These are phyloP conservation scores for Leccinum variicolor DNA, from an alignment of 768 basidiomycete genomes.

Conservation along the genomic window DNA sequence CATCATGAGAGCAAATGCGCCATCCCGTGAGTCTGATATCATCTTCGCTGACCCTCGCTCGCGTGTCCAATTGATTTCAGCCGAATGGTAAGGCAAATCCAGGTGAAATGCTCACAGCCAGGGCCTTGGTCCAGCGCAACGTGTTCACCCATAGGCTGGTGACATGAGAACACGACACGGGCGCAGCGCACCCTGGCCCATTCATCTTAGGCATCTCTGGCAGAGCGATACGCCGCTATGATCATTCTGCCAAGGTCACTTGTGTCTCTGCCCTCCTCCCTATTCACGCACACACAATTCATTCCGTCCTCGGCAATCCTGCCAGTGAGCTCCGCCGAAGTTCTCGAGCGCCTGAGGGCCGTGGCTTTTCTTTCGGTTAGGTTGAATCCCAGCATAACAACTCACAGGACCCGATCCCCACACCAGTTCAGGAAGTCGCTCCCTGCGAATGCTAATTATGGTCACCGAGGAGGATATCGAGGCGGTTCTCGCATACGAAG, in stretches of 20 bases:
- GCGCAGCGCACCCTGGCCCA: constrained; percentile 12
- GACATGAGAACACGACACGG: constrained; percentile 25
- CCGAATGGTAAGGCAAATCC: constrained; percentile 7
- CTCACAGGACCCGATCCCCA: constrained; percentile 15
- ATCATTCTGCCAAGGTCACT: constrained; percentile 11
- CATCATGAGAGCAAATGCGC: constrained; percentile 15
- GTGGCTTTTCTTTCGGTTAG: constrained; percentile 22
- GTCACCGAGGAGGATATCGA: constrained; percentile 17
- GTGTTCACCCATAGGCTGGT: constrained; percentile 11
- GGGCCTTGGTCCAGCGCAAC: constrained; percentile 8
- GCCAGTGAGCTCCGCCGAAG: constrained; percentile 2
- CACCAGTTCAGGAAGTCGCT: constrained; percentile 17
- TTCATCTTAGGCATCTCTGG: constrained; percentile 14
- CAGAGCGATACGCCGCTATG: constrained; percentile 10
- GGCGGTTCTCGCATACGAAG: constrained; percentile 15
- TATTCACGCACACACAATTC: constrained; percentile 9
- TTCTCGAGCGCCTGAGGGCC: constrained; percentile 20
- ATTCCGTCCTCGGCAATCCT: constrained; percentile 8
- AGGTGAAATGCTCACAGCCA: constrained; percentile 18
- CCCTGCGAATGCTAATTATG: constrained; percentile 21
- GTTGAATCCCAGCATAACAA: constrained; percentile 16
- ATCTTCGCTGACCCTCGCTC: constrained; percentile 15
- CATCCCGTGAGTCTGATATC: constrained; percentile 13
- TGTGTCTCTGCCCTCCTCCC: constrained; percentile 6
- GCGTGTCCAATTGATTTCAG: constrained; percentile 9